phyloP scores from a whole-genome alignment of 2,329 filamentous ascomycete genomes.

The Cryoendolithus antarcticus region DNA sequence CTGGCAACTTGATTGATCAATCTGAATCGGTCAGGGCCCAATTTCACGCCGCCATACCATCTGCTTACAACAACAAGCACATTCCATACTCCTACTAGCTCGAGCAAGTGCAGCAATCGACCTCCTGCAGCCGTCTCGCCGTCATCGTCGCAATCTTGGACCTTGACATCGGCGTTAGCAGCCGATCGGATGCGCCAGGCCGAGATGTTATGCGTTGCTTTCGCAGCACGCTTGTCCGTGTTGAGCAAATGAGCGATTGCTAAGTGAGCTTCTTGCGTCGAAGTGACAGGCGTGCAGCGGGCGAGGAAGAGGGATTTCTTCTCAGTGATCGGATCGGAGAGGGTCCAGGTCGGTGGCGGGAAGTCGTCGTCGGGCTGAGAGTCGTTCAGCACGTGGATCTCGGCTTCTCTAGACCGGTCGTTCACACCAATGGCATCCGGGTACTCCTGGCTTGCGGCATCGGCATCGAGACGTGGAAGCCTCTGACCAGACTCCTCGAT shows the following conservation, averaged over 20 bases:
- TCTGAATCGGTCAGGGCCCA: conserved; percentile 81
- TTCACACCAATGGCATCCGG: too few relatives aligned
- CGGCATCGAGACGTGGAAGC: conserved; percentile 22
- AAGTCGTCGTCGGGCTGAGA: conserved; percentile 20
- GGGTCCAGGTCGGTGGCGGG: conserved; percentile 50
- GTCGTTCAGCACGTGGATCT: too few relatives aligned
- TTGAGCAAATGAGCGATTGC: conserved; percentile 66
- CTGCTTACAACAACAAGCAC: conserved; percentile 84
- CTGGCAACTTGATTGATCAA: conserved; percentile 79
- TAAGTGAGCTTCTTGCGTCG: conserved; percentile 55
- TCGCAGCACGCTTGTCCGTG: conserved; percentile 72
- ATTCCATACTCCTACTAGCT: conserved; percentile 89
- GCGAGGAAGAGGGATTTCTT: conserved; percentile 83
- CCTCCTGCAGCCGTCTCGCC: conserved; percentile 87
- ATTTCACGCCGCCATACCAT: conserved; percentile 86
- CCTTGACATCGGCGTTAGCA: conserved; percentile 37
- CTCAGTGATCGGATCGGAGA: conserved; percentile 64
- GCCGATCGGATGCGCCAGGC: conserved; percentile 65
- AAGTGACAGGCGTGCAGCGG: conserved; percentile 57
- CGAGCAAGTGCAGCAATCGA: conserved; percentile 76
- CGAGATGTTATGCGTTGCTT: conserved; percentile 88
- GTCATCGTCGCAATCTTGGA: conserved; percentile 92
- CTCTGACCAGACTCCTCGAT: conserved; percentile 45
- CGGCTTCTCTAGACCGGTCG: too few relatives aligned
- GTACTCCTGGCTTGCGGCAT: conserved; percentile 1